Base-by-base conservation (phyloP, 2,329 filamentous ascomycete species). In the Pleoardoris graminearum region DNA sequence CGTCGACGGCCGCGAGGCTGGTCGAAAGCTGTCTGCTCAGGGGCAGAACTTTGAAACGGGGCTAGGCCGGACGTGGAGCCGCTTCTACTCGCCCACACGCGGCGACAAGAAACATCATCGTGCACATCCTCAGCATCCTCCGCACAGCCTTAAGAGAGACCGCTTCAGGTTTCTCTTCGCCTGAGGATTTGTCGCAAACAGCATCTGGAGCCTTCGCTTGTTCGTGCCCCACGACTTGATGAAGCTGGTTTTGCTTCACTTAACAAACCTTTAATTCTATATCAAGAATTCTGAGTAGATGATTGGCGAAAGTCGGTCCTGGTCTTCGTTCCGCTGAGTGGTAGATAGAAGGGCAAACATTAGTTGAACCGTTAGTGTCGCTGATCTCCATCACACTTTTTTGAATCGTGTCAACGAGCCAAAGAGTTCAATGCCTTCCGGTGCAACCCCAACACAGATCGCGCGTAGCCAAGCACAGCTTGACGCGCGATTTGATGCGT, bases 21-120 rank as follows among this genome's bases (percentile, higher is more conserved):
- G 53, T 52, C 50, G 50, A 51, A 45, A 53, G 43, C 55, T 56
- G 59, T 60, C 53, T 51, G 37, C 54, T 59, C 61, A 57, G 58
- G 58, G 59, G 58, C 49, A 49, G 55, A 57, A 52, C 56, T 55
- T 47, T 72, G 69, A 72, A 71, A 72, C 69, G 41, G 54, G 53
- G 54, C 62, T 65, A 62, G 36, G 33, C 56, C 57, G 39, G 45
- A 58, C 27, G 36, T 46, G 49, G 49, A 19, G 27, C 36, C 30
- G 44, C 54, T 60, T 67, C 65, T 69, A 60, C 57, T 69, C 66
- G 66, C 66, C 66, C 60, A 63, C 58, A 10, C 22, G 29, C 35
- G 58, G 63, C 64, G 64, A 67, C 58, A 58, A 67, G 61, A 62
- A 50, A 51, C 17, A 50, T 44, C 55, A 58, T 60, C 43, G 48